Conservation (phyloP, 805 yeast species). For the Kuraishia capsulata region DNA sequence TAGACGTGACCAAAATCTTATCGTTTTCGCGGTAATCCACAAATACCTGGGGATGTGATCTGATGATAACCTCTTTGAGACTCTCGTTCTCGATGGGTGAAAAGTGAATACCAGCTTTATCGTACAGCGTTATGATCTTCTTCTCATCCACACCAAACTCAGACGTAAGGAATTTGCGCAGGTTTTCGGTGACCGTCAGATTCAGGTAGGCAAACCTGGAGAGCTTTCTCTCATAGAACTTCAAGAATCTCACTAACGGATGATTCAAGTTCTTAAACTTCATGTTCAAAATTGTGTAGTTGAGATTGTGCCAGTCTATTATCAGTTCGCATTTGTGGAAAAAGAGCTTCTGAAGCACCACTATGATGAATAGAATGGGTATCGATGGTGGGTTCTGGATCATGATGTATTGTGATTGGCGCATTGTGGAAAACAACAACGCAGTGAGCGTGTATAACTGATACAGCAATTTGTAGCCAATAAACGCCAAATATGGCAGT, state of each 20-base stretch:
- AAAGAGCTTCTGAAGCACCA: conserved; percentile 38
- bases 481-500: conserved; percentile 52
- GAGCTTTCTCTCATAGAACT: conserved; percentile 52
- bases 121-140: conserved; percentile 65
- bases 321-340: conserved; percentile 47
- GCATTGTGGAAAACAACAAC: conserved; percentile 44
- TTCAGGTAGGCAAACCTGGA: conserved; percentile 62
- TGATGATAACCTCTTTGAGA: conserved; percentile 21
- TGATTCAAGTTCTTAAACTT: conserved; percentile 45
- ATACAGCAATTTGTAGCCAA: conserved; percentile 41
- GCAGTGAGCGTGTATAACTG: conserved; percentile 42
- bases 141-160: conserved; percentile 43
- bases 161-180: conserved; percentile 50
- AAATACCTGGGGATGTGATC: conserved; percentile 24
- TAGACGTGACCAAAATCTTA: conserved; percentile 72
- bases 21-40: conserved; percentile 23
- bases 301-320: conserved; percentile 96
- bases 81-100: conserved; percentile 31
- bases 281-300: conserved; percentile 71
- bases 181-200: conserved; percentile 69
- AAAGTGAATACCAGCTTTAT: conserved; percentile 73
- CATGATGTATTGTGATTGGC: conserved; percentile 60
- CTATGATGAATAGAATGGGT: conserved; percentile 64
- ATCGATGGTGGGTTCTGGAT: conserved; percentile 91
- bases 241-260: conserved; percentile 53